Base-by-base conservation (phyloP, 1,139 yeast species). In the Geotrichum aggregatum region DNA sequence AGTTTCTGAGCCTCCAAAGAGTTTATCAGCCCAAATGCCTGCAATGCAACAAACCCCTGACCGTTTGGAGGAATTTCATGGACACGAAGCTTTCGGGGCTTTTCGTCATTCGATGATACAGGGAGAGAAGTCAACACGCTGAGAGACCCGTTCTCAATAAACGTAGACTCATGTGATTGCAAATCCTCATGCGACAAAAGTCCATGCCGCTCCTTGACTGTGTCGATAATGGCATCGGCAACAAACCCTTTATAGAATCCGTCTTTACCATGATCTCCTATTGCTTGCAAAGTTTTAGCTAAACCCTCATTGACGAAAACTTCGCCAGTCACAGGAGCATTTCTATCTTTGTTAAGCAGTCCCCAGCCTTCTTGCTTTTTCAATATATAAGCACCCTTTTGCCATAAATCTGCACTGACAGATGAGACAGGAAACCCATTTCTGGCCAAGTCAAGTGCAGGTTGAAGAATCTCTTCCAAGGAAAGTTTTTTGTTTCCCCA, bases 31-130 rank as follows among this genome's bases (percentile, higher is more conserved):
- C 94, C 94, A 50, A 84, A 67, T 0, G 91, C 80, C 42, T 84
- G 68, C 45, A 85, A 70, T 0, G 89, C 92, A 44, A 85, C 85
- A 35, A 85, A 69, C 1, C 94, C 94, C 52, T 85, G 87, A 3
- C 94, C 89, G 64, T 83, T 86, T 28, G 95, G 94, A 6, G 95
- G 92, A 56, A 84, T 82, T 64, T 84, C 92, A 84, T 87, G 83
- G 38, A 72, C 62, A n/a, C 58, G 59, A 28, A 57, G 80, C 18
- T 44, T 49, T 7, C 40, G 19, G 18, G 33, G 24, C 10, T 49
- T 30, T 18, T 36, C 26, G 7, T 43, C 22, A 13, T 19, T 34
- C 16, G n/a, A 16, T 3, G 24, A 16, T n/a, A 28, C 38, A 76
- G 28, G 73, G 76, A 52, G 74, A 66, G 55, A 77, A 70, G 31